Conservation (phyloP, 2,329 filamentous ascomycete genomes). For the Aspergillus ibericus region DNA sequence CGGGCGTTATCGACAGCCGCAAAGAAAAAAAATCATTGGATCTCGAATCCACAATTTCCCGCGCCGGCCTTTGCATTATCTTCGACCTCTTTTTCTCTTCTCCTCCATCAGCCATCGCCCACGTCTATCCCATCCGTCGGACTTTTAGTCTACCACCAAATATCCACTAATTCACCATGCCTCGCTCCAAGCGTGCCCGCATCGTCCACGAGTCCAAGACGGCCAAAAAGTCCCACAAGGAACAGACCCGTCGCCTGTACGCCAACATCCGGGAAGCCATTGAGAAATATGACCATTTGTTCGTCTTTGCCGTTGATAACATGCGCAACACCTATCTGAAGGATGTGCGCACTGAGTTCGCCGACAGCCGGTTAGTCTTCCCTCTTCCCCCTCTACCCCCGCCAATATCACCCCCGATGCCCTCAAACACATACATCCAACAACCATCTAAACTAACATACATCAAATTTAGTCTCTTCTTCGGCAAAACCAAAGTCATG, state of each 20-base stretch:
- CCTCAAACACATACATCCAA: conserved; percentile 5
- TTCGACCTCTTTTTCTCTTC: not conserved
- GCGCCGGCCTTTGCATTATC: conserved; percentile 15
- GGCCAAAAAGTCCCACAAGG: conserved; percentile 87
- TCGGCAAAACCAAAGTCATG: conserved; percentile 99
- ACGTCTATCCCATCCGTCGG: not conserved
- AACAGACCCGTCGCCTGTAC: conserved; percentile 82
- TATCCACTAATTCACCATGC: conserved; percentile 62
- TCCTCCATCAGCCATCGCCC: not conserved
- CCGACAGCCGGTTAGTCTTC: conserved; percentile 71
- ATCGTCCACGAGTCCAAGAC: conserved; percentile 89
- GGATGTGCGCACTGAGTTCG: conserved; percentile 79
- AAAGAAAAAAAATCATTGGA: conserved; percentile 34
- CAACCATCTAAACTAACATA: not conserved
- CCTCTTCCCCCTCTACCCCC: not conserved
- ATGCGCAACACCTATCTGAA: conserved; percentile 98
- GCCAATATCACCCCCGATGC: not conserved
- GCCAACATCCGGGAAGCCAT: conserved; percentile 82
- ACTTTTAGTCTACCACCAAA: not conserved
- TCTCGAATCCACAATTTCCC: conserved; percentile 23
- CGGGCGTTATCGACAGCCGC: conserved; percentile 36
- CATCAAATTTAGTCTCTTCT: conserved; percentile 73
- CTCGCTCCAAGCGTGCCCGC: conserved; percentile 91
- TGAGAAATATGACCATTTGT: conserved; percentile 84
- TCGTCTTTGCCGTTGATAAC: conserved; percentile 92